Evolutionary conservation across 2,329 filamentous ascomycete species (phyloP), one percentile per base, ranked within the genome.

Genomic region (Paracamarosporium sp.): DNA sequence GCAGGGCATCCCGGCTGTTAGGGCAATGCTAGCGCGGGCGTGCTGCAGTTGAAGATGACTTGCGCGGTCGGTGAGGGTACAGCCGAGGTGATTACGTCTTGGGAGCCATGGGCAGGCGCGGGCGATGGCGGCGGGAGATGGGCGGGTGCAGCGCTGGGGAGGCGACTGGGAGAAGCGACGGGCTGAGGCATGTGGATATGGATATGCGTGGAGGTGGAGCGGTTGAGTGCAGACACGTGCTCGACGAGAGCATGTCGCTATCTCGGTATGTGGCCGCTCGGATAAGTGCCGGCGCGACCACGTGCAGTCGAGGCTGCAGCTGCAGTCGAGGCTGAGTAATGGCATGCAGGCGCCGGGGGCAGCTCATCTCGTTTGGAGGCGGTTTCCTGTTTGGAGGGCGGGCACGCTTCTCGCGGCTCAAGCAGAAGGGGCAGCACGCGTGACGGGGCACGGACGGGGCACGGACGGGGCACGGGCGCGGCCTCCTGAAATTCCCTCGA

Each of bases 401-500:
- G 43, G 13, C 30, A 51, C 48, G 48, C 48, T 51, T 51, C 35
- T 31, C 48, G 48, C 48, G 48, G 50, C 50, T 51, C 38, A 30
- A 52, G 41, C 24, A 53, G 28, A 35, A 33, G 33, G 28, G 35
- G 53, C 36, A 22, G 44, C 45, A 57, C 53, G 56, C 53, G 50
- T 59, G 48, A 50, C 50, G 45, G 31, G 47, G 50, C 27, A 47
- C 35, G 44, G 31, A 30, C 43, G 11, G 17, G 15, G n/a, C n/a
- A n/a, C n/a, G n/a, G 48, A 50, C 50, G 45, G 31, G 47, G 50
- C 27, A 47, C 35, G 44, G 31, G 25, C 43, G 11, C 22, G 28
- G 41, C 51, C 55, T 56, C 62, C 60, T 63, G 55, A 60, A 56
- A 55, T 55, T 55, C 56, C 36, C 43, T 35, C 33, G 17, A 41